phyloP scores from a whole-genome alignment of 129 eudicot genomes.

The Escallonia rubra region DNA sequence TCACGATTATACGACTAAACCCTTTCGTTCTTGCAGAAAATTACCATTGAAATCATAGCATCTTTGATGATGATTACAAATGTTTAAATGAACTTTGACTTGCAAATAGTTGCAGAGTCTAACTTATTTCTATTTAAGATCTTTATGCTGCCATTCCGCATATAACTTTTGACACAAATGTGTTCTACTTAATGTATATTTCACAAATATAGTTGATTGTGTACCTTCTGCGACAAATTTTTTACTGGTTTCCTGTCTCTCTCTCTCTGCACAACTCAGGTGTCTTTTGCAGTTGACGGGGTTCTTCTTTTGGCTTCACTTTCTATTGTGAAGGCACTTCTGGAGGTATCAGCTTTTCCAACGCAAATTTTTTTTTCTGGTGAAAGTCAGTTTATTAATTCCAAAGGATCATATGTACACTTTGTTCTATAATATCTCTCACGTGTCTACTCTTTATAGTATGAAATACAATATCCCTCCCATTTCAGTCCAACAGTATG shows the following conservation, averaged over 20 bases:
- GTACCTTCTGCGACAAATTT: no score
- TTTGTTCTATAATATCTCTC: no score
- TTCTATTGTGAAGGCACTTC: conserved; percentile 31
- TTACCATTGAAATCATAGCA: not conserved
- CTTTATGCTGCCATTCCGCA: not conserved
- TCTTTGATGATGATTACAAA: not conserved
- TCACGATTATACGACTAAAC: not conserved
- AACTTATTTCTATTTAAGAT: not conserved
- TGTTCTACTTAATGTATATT: not conserved
- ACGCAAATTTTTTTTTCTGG: no score
- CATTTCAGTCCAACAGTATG: no score
- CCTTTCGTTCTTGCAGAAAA: not conserved
- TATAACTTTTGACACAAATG: not conserved
- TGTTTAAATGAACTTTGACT: not conserved
- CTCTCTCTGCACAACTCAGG: conserved; percentile 6
- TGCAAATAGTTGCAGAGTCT: not conserved
- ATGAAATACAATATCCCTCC: no score
- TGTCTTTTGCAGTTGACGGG: conserved; percentile 34
- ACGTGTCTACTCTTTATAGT: no score
- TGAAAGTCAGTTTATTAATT: no score
- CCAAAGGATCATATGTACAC: no score
- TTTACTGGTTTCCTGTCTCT: not conserved
- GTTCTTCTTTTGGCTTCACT: conserved; percentile 29
- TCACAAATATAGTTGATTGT: not conserved
- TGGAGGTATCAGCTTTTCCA: conserved; percentile 18